phyloP scores from a whole-genome alignment of 2,329 filamentous ascomycete genomes.

The Leptosphaerulina australis region DNA sequence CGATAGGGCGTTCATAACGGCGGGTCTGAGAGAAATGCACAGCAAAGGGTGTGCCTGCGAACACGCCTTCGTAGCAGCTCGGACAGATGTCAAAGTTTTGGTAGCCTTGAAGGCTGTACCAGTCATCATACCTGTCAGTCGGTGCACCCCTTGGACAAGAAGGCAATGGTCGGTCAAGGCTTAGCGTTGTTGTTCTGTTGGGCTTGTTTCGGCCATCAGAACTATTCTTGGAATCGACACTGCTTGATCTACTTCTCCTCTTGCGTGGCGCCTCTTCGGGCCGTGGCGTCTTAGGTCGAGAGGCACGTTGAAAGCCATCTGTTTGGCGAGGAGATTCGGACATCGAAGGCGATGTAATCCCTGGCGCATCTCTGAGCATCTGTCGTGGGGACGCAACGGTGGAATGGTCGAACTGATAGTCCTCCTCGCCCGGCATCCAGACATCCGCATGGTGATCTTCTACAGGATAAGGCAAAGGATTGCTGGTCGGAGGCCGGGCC shows the following conservation, averaged over 20 bases:
- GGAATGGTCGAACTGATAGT: constrained; percentile 49
- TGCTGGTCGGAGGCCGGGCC: constrained; percentile 30
- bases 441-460: constrained; percentile 47
- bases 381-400: constrained; percentile 28
- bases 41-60: constrained; percentile 70
- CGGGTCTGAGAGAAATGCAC: constrained; percentile 69
- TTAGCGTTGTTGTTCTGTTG: constrained; percentile 14
- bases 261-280: constrained; percentile 32
- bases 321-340: constrained; percentile 32
- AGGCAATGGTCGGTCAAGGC: constrained; percentile 47
- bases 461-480: constrained; percentile 53
- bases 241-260: constrained; percentile 35
- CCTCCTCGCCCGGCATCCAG: constrained; percentile 53
- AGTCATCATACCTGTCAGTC: constrained; percentile 71
- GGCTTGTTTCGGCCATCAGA: constrained; percentile 32
- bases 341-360: constrained; percentile 26
- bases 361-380: constrained; percentile 33
- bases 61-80: constrained; percentile 74
- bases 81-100: constrained; percentile 82
- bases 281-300: constrained; percentile 12
- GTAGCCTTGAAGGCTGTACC: constrained; percentile 76
- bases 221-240: constrained; percentile 34
- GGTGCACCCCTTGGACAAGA: constrained; percentile 71
- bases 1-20: constrained; percentile 61
- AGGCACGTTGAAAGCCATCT: constrained; percentile 19